A percentile compares a stretch with the other conserved stretches of the same genome.
Conservation (phyloP, 2,329 filamentous ascomycete genomes). For the Colletotrichum incanum region DNA sequence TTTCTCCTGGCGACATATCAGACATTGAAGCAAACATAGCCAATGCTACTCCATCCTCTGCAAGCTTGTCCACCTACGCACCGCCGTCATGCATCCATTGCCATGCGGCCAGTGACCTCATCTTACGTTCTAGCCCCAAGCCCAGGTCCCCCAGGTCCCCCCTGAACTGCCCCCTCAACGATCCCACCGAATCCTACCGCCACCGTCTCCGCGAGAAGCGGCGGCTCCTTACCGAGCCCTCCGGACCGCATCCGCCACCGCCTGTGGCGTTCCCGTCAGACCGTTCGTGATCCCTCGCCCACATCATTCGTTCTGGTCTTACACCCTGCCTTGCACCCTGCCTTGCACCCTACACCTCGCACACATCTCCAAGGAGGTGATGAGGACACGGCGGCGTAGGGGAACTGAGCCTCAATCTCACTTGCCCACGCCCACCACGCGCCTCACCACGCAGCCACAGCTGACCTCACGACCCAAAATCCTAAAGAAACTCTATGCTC, state of each 20-base stretch:
- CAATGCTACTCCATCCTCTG: background rate
- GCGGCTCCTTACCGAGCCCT: conserved; percentile 16
- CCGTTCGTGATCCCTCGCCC: background rate
- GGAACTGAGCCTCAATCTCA: conserved; percentile 37
- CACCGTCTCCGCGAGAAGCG: conserved; percentile 21
- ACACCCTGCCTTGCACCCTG: background rate
- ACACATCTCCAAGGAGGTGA: background rate
- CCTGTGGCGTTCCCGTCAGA: conserved; percentile 4
- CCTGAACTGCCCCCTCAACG: conserved; percentile 5
- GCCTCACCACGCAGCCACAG: conserved; percentile 32
- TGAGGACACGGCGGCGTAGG: background rate
- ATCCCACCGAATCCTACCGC: conserved; percentile 22
- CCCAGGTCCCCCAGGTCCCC: background rate
- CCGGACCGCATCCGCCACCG: conserved; percentile 2
- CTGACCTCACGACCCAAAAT: conserved; percentile 35
- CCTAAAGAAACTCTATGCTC: background rate
- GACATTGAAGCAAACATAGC: background rate
- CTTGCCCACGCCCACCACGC: conserved; percentile 15
- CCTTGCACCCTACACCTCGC: background rate
- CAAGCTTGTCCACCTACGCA: background rate
- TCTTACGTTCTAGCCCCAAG: background rate
- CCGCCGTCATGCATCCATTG: background rate
- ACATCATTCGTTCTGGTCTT: background rate
- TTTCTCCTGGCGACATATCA: background rate
- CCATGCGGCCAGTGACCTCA: background rate